Evolutionary conservation across 164 flowering plant species (phyloP).

Genomic region (Magnolia changhungtana): DNA sequence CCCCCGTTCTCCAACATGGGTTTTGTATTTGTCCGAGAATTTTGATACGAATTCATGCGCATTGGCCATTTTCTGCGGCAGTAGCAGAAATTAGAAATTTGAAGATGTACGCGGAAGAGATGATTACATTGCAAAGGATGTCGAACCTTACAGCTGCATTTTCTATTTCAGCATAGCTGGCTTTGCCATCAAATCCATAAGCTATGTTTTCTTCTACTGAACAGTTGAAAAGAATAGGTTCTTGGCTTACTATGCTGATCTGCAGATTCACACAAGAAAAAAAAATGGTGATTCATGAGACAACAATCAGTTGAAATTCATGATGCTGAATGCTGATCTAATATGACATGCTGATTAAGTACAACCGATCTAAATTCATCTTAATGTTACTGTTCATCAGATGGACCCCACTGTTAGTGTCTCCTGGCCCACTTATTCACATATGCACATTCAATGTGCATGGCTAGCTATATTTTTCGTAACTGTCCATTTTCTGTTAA

Average conservation of each 20-base stretch:
- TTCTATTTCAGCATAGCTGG: slow-evolving; percentile 62
- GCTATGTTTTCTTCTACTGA: slow-evolving; percentile 93
- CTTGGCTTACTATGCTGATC: slow-evolving; percentile 98
- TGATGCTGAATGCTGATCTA: neutral
- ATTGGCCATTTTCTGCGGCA: slow-evolving; percentile 93
- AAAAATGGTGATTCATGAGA: neutral
- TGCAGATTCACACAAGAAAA: slow-evolving; percentile 23
- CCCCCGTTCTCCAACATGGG: slow-evolving; percentile 92
- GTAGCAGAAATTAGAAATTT: neutral
- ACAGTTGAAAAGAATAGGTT: slow-evolving; percentile 94
- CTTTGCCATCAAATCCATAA: slow-evolving; percentile 78
- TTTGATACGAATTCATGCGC: slow-evolving; percentile 87
- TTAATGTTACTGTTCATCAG: too few species aligned
- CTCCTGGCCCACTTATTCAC: too few species aligned
- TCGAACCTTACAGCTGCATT: slow-evolving; percentile 74
- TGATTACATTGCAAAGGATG: neutral
- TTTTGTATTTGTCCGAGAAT: slow-evolving; percentile 85
- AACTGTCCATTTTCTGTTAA: too few species aligned
- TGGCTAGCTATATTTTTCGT: too few species aligned
- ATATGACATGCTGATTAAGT: too few species aligned
- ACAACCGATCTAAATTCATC: too few species aligned
- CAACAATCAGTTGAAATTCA: neutral
- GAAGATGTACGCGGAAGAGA: neutral
- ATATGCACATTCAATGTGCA: too few species aligned
- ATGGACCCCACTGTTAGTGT: too few species aligned